These are phyloP conservation scores for Kwoniella shivajii DNA, from an alignment of 1,284 basidiomycete genomes.

Conservation along the genomic window DNA sequence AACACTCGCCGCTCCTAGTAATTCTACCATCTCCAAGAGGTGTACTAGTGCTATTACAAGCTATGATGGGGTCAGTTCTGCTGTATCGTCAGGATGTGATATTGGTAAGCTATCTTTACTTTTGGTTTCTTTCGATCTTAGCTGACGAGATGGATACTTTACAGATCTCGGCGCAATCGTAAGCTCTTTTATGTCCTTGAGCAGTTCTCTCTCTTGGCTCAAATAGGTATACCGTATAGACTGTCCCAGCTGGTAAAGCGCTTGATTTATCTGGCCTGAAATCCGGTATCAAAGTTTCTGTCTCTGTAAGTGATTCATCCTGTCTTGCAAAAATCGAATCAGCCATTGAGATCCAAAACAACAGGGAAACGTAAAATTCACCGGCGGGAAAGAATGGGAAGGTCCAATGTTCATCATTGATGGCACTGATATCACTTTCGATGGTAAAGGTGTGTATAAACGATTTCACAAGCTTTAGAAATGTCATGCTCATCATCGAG, in stretches of 20 bases:
- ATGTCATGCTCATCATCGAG: neutral
- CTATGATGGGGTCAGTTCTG: conserved; percentile 2
- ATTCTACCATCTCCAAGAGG: neutral
- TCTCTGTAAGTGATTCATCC: conserved; percentile 1
- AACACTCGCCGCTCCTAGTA: neutral
- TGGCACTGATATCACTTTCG: conserved; percentile 22
- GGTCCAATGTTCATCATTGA: conserved; percentile 25
- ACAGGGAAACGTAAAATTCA: conserved; percentile 8
- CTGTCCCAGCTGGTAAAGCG: conserved; percentile 9
- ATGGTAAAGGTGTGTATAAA: conserved; percentile 19
- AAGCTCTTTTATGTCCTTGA: too few species aligned
- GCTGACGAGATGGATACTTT: neutral
- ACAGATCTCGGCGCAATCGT: conserved; percentile 5
- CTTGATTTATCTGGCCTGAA: conserved; percentile 5
- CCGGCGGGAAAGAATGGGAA: conserved; percentile 11
- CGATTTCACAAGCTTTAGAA: neutral
- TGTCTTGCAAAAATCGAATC: neutral
- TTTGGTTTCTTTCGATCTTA: too few species aligned
- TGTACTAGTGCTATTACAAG: conserved; percentile 2
- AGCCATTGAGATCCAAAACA: neutral
- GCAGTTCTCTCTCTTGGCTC: too few species aligned
- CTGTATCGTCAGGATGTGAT: conserved; percentile 6
- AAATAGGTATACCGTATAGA: too few species aligned
- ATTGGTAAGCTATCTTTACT: neutral
- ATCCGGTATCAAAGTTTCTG: conserved; percentile 1